Percentiles rank a stretch among this genome's conserved stretches.
Evolutionary conservation across 345 rosid species (phyloP).

Genomic region (Acer yangbiense): DNA sequence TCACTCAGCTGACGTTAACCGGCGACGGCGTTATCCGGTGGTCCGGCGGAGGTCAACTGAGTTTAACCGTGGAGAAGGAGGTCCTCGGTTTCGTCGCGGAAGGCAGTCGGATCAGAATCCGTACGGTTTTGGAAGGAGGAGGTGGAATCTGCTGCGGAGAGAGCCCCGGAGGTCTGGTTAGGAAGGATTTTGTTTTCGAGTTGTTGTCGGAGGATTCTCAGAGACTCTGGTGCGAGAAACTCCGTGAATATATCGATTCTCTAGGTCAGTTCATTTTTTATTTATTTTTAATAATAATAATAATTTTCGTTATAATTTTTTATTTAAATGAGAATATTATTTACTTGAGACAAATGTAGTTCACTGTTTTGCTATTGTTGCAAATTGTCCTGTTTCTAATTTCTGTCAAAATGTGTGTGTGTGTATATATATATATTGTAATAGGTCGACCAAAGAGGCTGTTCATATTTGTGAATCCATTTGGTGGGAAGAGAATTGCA

Average conservation of each 20-base stretch:
- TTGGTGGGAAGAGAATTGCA: constrained; percentile 81
- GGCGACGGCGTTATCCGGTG: constrained; percentile 59
- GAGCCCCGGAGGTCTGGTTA: constrained; percentile 44
- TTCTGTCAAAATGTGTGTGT: background rate
- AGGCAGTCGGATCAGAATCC: constrained; percentile 56
- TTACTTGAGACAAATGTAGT: background rate
- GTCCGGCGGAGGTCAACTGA: constrained; percentile 43
- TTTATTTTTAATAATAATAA: background rate
- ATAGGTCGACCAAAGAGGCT: constrained; percentile 82
- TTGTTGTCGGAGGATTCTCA: constrained; percentile 58
- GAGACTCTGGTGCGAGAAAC: constrained; percentile 61
- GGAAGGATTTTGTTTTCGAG: constrained; percentile 78
- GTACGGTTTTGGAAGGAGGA: constrained; percentile 39
- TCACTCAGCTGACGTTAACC: constrained; percentile 46
- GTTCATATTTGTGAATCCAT: constrained; percentile 77
- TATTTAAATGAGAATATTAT: background rate
- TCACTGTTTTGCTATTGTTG: background rate
- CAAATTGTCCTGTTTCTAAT: background rate
- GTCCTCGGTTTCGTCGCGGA: constrained; percentile 70
- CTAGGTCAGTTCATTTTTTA: constrained; percentile 45
- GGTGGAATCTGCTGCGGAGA: constrained; percentile 56
- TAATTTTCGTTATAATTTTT: background rate
- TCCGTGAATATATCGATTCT: constrained; percentile 56
- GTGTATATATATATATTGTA: background rate
- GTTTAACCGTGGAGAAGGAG: constrained; percentile 51